Evolutionary conservation across 176 grass and related monocot species (phyloP), one percentile per base, ranked within the genome.

Genomic region (Raddia distichophylla): DNA sequence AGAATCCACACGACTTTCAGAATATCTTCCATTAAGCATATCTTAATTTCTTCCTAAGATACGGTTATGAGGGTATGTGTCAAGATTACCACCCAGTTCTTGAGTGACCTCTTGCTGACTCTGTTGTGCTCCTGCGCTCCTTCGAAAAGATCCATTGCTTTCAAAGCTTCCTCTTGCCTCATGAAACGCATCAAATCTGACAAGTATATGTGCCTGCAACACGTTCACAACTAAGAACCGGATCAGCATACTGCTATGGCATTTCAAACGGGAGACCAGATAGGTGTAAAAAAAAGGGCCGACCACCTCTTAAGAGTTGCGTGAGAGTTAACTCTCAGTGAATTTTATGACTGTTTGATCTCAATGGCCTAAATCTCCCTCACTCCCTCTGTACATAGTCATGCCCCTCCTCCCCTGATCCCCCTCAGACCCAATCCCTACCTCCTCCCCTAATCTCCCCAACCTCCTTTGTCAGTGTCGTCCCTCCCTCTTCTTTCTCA

Each of bases 131-230:
- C 94, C 71, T 90, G 65, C 55, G 87, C 89, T 76, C 91, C 91
- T 84, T 97, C 94, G 5, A 97, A 97, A 70, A 97, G 86, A 76
- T 87, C 87, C 91, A 97, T 90, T 12, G 94, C 82, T 60, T 90
- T 94, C 47, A 80, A 0, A 73, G 94, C 91, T 86, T 97, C 94
- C 71, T 97, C 89, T 42, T 88, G 73, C 79, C 89, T 90, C 94
- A 97, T 92, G 83, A 97, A 97, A 49, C 89, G 86, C 87, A 91
- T 86, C 70, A 97, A 57, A 76, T 97, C 91, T 43, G 79, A 73
- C 58, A 97, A 69, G 87, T 97, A 97, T 80, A 97, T 94, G 80
- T 94, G 84, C 89, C 94, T 97, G 84, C 33, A 82, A 57, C 22
- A 55, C 2, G 52, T 78, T 84, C 61, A 67, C 32, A 61, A 65